Evolutionary conservation across 176 grass and related monocot species (phyloP).

Genomic region (Dactylis glomerata): DNA sequence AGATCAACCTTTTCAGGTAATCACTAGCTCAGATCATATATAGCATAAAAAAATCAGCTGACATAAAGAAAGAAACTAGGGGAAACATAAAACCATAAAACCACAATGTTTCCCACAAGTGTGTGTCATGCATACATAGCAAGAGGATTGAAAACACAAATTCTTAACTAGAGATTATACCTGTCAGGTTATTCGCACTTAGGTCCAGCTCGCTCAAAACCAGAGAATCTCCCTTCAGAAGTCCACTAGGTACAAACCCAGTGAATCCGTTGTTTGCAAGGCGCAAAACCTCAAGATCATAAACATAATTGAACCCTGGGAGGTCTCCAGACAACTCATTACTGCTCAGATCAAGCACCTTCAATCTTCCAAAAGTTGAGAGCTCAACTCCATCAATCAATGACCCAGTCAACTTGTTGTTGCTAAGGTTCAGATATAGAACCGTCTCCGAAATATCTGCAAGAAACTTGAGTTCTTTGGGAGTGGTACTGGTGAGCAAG

Average conservation of each 20-base stretch:
- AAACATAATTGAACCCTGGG: constrained; percentile 99
- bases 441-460: constrained; percentile 89
- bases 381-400: constrained; percentile 88
- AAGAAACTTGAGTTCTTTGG: constrained; percentile 85
- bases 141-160: not conserved
- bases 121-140: constrained; percentile 4
- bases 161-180: constrained; percentile 31
- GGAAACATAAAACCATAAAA: not conserved
- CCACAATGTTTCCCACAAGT: not conserved
- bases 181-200: constrained; percentile 90
- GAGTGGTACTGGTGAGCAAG: constrained; percentile 62
- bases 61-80: not conserved
- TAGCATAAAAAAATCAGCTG: not conserved
- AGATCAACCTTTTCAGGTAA: constrained; percentile 1
- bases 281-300: constrained; percentile 91
- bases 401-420: constrained; percentile 74
- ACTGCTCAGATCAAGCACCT: constrained; percentile 92
- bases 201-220: constrained; percentile 85
- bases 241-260: constrained; percentile 84
- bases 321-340: constrained; percentile 85
- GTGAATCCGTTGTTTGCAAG: constrained; percentile 81
- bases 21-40: not conserved
- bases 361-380: constrained; percentile 88
- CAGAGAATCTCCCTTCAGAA: constrained; percentile 95
- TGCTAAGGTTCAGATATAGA: constrained; percentile 79